Evolutionary conservation across 441 rosid species (phyloP).

Genomic region (Euphorbia schlechtendalii): DNA sequence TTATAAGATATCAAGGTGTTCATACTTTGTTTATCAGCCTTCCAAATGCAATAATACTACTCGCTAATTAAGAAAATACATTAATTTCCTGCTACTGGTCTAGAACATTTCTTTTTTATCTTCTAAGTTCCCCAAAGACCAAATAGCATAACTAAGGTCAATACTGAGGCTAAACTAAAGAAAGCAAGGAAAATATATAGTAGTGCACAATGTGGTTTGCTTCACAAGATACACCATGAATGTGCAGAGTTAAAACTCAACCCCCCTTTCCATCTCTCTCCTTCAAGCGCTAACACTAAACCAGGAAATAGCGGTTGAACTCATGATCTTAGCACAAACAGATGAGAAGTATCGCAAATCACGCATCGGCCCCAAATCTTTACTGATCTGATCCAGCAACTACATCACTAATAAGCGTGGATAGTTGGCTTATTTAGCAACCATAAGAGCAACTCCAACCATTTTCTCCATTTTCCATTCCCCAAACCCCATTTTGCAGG

Average conservation of each 20-base stretch:
- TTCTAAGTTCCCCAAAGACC: neutral
- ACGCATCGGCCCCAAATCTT: neutral
- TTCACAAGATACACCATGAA: neutral
- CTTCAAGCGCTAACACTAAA: neutral
- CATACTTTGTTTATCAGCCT: neutral
- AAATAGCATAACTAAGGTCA: neutral
- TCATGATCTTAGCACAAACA: neutral
- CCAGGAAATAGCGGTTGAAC: neutral
- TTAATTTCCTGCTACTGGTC: neutral
- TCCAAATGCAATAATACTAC: neutral
- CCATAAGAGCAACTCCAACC: too few relatives aligned
- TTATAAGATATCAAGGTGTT: neutral
- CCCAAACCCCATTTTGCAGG: too few relatives aligned
- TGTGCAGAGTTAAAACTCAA: neutral
- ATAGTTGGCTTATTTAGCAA: neutral
- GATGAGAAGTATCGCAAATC: neutral
- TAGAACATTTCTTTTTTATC: neutral
- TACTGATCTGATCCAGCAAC: constrained; percentile 1
- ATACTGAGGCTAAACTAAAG: constrained; percentile 4
- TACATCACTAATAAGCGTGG: neutral
- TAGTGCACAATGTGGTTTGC: neutral
- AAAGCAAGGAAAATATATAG: neutral
- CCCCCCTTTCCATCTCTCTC: neutral
- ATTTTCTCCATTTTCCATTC: too few relatives aligned
- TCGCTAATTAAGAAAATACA: neutral